Percentiles rank a stretch among this genome's conserved stretches.
phyloP scores from a whole-genome alignment of 2,329 filamentous ascomycete genomes.

The Boeremia exigua region DNA sequence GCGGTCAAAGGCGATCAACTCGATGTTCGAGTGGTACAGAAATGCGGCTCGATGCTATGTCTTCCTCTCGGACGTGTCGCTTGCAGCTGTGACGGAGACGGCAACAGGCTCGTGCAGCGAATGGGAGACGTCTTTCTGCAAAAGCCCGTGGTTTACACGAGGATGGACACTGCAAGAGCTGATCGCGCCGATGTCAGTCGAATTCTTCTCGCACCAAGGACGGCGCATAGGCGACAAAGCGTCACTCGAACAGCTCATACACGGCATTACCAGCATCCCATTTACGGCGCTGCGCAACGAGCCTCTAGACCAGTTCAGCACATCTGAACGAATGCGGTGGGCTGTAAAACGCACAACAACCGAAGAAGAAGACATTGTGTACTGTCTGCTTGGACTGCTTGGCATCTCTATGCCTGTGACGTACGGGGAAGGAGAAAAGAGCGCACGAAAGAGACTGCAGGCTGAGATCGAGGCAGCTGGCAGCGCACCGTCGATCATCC shows the following conservation, averaged over 20 bases:
- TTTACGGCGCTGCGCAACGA: not conserved
- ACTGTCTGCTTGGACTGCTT: slow-evolving; percentile 5
- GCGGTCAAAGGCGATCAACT: too few relatives aligned
- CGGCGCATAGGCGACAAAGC: not conserved
- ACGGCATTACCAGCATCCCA: not conserved
- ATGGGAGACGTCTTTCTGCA: not conserved
- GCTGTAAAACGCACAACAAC: not conserved
- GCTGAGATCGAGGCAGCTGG: slow-evolving; percentile 17
- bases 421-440: slow-evolving; percentile 30
- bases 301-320: not conserved
- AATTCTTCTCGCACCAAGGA: not conserved
- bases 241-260: not conserved
- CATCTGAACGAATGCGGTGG: not conserved
- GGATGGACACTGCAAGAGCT: not conserved
- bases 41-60: slow-evolving; percentile 1
- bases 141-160: too few relatives aligned
- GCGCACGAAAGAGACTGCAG: slow-evolving; percentile 20
- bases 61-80: not conserved
- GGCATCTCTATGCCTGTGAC: slow-evolving; percentile 20
- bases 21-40: slow-evolving; percentile 1
- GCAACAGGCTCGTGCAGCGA: not conserved
- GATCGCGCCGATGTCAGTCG: not conserved
- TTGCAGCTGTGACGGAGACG: not conserved
- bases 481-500: slow-evolving; percentile 30
- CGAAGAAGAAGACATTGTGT: not conserved